phyloP scores from a whole-genome alignment of 805 yeast species.

The Kodamaea kakaduensis region DNA sequence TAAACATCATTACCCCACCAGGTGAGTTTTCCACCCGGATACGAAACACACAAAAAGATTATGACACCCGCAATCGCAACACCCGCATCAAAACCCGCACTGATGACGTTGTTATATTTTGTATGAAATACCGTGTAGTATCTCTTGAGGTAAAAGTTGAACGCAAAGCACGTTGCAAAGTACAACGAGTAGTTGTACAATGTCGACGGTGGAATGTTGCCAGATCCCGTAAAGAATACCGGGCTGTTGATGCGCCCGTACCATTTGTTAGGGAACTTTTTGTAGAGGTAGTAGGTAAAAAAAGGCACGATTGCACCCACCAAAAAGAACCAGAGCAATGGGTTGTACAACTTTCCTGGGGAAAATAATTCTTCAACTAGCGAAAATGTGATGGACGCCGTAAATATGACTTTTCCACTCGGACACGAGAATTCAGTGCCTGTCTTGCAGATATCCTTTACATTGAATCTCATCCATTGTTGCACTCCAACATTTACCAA shows the following conservation, averaged over 20 bases:
- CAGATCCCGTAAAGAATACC: slow-evolving; percentile 14
- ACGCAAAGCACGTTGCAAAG: slow-evolving; percentile 14
- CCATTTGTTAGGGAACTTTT: slow-evolving; percentile 36
- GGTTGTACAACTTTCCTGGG: slow-evolving; percentile 21
- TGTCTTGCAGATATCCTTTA: slow-evolving; percentile 27
- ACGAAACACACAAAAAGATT: slow-evolving; percentile 31
- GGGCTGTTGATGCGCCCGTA: slow-evolving; percentile 17
- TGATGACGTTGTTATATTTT: slow-evolving; percentile 13
- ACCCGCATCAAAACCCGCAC: slow-evolving; percentile 16
- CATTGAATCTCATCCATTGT: slow-evolving; percentile 39
- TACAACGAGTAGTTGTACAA: slow-evolving; percentile 17
- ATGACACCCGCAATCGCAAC: slow-evolving; percentile 35
- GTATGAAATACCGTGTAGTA: slow-evolving; percentile 14
- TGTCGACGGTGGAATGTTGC: slow-evolving; percentile 18
- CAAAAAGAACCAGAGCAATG: slow-evolving; percentile 37
- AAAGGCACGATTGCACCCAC: slow-evolving; percentile 36
- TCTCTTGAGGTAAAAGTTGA: slow-evolving; percentile 16
- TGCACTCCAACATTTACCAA: slow-evolving; percentile 39
- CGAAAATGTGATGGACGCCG: slow-evolving; percentile 43
- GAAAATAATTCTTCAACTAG: slow-evolving; percentile 23
- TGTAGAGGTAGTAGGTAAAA: slow-evolving; percentile 34
- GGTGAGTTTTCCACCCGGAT: slow-evolving; percentile 15
- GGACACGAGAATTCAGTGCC: slow-evolving; percentile 25
- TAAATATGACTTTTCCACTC: slow-evolving; percentile 37
- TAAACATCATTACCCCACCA: slow-evolving; percentile 18